Evolutionary conservation across 2,329 filamentous ascomycete species (phyloP), one percentile per base, ranked within the genome.

Genomic region (Ploettnerulaceae sp.): DNA sequence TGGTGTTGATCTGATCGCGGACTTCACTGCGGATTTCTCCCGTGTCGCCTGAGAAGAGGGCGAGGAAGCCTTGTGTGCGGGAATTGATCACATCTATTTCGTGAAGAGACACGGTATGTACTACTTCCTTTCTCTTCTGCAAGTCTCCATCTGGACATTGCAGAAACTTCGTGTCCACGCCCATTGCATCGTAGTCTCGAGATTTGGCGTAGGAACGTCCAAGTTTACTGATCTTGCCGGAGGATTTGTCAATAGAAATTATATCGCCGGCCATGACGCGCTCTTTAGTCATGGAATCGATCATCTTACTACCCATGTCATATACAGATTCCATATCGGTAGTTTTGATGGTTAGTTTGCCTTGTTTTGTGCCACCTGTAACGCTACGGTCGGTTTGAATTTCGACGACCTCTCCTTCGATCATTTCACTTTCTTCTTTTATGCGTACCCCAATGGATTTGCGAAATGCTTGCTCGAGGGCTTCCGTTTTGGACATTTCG

Each of bases 21-120:
- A 98, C 91, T 69, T 98, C 93, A 67, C 88, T 94, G 62, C 93
- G 79, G 61, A 98, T 98, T 74, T 98, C 93, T 58, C 93, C 93
- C 1, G 93, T 98, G 67, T 98, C 93, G 54, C 93, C 93, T 0
- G 91, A 96, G 71, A 98, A 98, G 14, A 98, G 82, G 7, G 93
- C 93, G 21, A 98, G 72, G 70, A 98, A 98, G 25, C 93, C 93
- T 69, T 98, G 93, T n/a, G 93, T 96, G 58, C 93, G 80, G 51
- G 90, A 96, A 73, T 98, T 98, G 75, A 98, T 98, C 53, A 98
- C 93, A 64, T 98, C 93, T 55, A 98, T 98, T 71, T 98, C 93
- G 70, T 98, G 93, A 9, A 98, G 79, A 22, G 86, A 91, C 51
- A 98, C 93, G 0, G 93, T 98, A 69, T 98, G 93, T 5, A 96